These are phyloP conservation scores for Simmondsia chinensis DNA, from an alignment of 148 eudicot genomes.

Conservation along the genomic window DNA sequence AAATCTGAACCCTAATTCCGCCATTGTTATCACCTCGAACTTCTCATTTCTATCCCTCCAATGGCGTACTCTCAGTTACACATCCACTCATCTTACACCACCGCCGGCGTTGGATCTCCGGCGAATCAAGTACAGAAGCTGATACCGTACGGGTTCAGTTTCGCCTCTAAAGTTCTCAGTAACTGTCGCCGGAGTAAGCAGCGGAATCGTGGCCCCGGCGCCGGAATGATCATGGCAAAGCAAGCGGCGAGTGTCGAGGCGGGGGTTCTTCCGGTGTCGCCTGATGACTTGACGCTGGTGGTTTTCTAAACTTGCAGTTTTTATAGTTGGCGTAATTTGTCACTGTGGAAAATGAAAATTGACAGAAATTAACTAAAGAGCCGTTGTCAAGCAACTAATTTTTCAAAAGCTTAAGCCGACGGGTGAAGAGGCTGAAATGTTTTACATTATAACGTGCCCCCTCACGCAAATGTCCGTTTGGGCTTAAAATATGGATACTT, in stretches of 20 bases:
- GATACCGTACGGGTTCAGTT: slow-evolving; percentile 19
- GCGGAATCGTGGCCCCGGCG: slow-evolving; percentile 9
- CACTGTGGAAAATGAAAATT: too few species aligned
- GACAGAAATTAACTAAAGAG: too few species aligned
- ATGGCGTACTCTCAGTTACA: slow-evolving; percentile 33
- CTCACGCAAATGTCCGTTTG: too few species aligned
- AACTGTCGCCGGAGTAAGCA: slow-evolving; percentile 4
- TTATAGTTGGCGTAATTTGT: too few species aligned
- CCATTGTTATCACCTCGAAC: background rate
- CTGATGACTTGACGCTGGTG: too few species aligned
- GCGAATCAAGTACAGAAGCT: slow-evolving; percentile 16
- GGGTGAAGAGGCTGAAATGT: too few species aligned
- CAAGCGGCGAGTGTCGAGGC: slow-evolving; percentile 28
- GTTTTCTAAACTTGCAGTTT: too few species aligned
- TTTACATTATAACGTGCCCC: too few species aligned
- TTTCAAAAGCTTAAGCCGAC: too few species aligned
- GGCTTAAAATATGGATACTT: too few species aligned
- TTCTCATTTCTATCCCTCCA: slow-evolving; percentile 17
- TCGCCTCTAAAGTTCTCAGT: slow-evolving; percentile 11
- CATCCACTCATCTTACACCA: background rate
- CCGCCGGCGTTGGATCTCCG: slow-evolving; percentile 9
- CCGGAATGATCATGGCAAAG: background rate
- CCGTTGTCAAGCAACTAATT: too few species aligned
- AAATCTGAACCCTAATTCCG: background rate
- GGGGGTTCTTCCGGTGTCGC: slow-evolving; percentile 50